phyloP scores from a whole-genome alignment of 2,329 filamentous ascomycete species.

The Leptographium lundbergii region DNA sequence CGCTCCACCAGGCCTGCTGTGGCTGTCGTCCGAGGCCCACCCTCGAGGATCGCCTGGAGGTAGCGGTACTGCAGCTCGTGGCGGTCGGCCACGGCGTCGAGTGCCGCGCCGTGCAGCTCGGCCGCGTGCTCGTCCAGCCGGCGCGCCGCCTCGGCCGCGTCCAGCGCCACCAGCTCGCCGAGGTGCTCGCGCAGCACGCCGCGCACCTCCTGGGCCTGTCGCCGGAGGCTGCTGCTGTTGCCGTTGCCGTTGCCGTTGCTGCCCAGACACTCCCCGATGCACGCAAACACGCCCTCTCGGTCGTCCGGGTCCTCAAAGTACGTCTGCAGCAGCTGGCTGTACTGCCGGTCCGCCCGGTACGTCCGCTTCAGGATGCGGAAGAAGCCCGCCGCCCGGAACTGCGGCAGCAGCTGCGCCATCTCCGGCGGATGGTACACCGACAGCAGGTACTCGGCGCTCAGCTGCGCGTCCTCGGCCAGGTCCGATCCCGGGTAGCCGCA shows the following conservation, averaged over 20 bases:
- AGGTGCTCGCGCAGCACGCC: constrained; percentile 53
- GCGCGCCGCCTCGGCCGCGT: constrained; percentile 51
- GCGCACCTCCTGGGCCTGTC: constrained; percentile 62
- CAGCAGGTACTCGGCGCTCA: constrained; percentile 91
- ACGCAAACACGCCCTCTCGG: constrained; percentile 62
- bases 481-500: constrained; percentile 77
- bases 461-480: constrained; percentile 82
- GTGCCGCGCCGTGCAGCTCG: constrained; percentile 52
- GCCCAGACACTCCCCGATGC: constrained; percentile 58
- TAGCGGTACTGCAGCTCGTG: constrained; percentile 63
- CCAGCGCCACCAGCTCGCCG: constrained; percentile 51
- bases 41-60: constrained; percentile 61
- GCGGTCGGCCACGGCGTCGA: constrained; percentile 48
- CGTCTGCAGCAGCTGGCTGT: constrained; percentile 60
- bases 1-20: constrained; percentile 53
- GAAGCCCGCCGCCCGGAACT: constrained; percentile 71
- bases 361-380: constrained; percentile 85
- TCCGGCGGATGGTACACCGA: constrained; percentile 89
- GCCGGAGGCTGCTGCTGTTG: constrained; percentile 39
- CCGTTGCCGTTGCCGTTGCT: neutral
- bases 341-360: constrained; percentile 69
- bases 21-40: constrained; percentile 18
- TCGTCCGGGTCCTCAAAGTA: constrained; percentile 81
- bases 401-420: constrained; percentile 58
- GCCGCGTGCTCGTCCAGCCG: constrained; percentile 49